Conservation (phyloP, 441 rosid species). For the Erodium chrysanthum region DNA sequence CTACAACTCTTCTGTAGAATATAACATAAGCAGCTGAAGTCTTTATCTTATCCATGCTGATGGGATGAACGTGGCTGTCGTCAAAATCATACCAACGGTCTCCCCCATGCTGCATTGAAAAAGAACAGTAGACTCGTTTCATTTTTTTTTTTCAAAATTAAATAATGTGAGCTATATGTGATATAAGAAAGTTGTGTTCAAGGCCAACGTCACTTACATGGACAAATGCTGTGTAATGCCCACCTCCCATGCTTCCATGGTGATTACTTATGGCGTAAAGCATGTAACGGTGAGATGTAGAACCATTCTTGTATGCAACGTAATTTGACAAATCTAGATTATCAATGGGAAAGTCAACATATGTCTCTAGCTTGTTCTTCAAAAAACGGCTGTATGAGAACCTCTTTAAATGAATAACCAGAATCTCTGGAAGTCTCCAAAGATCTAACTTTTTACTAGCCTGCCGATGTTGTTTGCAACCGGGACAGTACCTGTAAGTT, state of each 20-base stretch:
- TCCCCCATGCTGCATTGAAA: conserved; percentile 66
- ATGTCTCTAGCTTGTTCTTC: conserved; percentile 71
- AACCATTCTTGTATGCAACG: conserved; percentile 35
- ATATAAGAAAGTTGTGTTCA: neutral
- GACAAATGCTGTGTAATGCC: conserved; percentile 76
- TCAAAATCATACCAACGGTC: conserved; percentile 88
- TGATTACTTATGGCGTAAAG: conserved; percentile 75
- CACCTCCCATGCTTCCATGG: conserved; percentile 76
- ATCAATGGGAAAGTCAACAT: conserved; percentile 59
- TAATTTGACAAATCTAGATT: conserved; percentile 58
- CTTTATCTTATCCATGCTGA: conserved; percentile 74
- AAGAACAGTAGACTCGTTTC: neutral
- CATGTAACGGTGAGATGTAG: conserved; percentile 43
- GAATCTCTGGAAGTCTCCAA: conserved; percentile 71
- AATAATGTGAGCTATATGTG: neutral
- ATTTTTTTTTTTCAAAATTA: neutral
- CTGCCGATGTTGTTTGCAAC: conserved; percentile 63
- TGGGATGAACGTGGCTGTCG: conserved; percentile 67
- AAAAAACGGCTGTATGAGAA: conserved; percentile 56
- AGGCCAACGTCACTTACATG: conserved; percentile 44
- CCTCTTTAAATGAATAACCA: conserved; percentile 65
- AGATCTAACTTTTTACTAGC: conserved; percentile 71
- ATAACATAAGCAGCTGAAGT: conserved; percentile 93
- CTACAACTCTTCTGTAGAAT: conserved; percentile 78
- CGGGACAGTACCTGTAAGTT: conserved; percentile 53